Evolutionary conservation across 2,329 filamentous ascomycete genomes (phyloP).

Genomic region (Leptosphaerulina australis): DNA sequence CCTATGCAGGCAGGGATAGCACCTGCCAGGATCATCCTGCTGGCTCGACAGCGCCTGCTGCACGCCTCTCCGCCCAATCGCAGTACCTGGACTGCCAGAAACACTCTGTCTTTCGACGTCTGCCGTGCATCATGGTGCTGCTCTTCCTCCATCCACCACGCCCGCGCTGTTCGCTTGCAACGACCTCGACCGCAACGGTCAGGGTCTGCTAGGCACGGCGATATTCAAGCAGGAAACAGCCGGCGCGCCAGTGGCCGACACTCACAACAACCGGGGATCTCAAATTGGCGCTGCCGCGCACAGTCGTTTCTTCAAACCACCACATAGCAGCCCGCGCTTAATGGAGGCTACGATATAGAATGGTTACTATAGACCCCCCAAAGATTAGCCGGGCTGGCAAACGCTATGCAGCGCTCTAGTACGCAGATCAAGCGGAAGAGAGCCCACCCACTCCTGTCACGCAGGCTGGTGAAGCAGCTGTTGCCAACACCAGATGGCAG

Average conservation of each 20-base stretch:
- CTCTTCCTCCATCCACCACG: constrained; percentile 19
- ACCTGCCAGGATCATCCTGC: constrained; percentile 34
- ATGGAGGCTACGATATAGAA: constrained; percentile 1
- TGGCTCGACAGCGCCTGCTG: constrained; percentile 31
- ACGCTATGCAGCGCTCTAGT: constrained; percentile 31
- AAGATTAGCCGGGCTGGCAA: constrained; percentile 36
- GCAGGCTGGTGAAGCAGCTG: constrained; percentile 13
- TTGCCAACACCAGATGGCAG: constrained; percentile 28
- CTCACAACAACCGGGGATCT: constrained; percentile 3
- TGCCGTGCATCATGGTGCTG: constrained; percentile 18
- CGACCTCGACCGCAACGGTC: constrained; percentile 13
- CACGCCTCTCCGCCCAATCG: constrained; percentile 35
- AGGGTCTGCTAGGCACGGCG: constrained; percentile 21
- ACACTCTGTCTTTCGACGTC: constrained; percentile 18
- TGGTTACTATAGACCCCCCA: constrained; percentile 1
- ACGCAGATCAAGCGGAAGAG: constrained; percentile 38
- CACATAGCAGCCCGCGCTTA: constrained; percentile 19
- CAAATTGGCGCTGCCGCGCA: constrained; percentile 13
- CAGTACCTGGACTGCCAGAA: constrained; percentile 23
- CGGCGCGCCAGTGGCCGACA: constrained; percentile 20
- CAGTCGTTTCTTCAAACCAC: constrained; percentile 12
- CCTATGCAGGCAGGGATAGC: constrained; percentile 35
- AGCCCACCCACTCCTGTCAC: constrained; percentile 36
- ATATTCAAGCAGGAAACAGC: constrained; percentile 30
- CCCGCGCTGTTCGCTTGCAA: constrained; percentile 19